A percentile compares a stretch with the other conserved stretches of the same genome.
phyloP scores from a whole-genome alignment of 371 early-diverging fungal species.

The Blakeslea trispora region DNA sequence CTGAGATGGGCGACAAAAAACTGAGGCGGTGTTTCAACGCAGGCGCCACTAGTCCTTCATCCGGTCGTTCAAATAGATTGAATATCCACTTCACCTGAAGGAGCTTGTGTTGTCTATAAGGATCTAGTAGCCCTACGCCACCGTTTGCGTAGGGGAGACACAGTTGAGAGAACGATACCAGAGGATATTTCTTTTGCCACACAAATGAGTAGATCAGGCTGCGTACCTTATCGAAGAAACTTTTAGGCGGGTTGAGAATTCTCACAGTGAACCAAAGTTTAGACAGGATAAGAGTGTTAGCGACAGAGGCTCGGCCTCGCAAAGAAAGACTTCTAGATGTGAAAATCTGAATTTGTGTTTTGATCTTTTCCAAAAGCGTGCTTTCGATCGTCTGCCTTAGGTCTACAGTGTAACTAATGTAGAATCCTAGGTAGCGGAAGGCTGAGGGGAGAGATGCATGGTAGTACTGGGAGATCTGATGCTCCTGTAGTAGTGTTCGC shows the following conservation, averaged over 20 bases:
- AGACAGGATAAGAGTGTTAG: not conserved
- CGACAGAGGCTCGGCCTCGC: not conserved
- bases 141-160: constrained; percentile 17
- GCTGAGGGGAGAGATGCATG: no score
- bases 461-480: not conserved
- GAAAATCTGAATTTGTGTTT: no score
- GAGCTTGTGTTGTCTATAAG: constrained; percentile 1
- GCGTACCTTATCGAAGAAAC: no score
- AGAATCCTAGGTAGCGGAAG: no score
- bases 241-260: not conserved
- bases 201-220: not conserved
- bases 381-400: no score
- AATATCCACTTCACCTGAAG: constrained; percentile 3
- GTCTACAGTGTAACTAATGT: no score
- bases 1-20: no score
- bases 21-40: no score
- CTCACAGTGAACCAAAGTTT: constrained; percentile 1
- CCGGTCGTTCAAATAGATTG: no score
- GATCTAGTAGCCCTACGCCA: constrained; percentile 5
- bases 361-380: not conserved
- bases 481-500: not conserved
- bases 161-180: not conserved
- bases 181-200: not conserved
- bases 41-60: no score
- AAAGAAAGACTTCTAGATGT: not conserved